Evolutionary conservation across 306 rosid genomes (phyloP), one percentile per base, ranked within the genome.

Genomic region (Crotalaria pallida): DNA sequence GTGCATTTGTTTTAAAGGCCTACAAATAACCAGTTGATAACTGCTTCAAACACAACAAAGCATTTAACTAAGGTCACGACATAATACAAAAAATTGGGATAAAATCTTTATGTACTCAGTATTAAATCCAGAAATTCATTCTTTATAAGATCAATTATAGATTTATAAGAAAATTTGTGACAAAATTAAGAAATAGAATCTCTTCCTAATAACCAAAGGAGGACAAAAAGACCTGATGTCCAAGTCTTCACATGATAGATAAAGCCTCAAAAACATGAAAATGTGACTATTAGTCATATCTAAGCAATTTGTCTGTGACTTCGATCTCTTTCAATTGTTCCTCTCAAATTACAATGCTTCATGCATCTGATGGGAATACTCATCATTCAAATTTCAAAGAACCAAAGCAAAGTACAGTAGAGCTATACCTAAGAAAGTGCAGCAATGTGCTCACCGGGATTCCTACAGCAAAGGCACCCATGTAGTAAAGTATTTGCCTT

Each of bases 401-500:
- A 85, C 60, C 57, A 65, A 76, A 72, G 72, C 67, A 81, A 76
- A 84, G 82, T 80, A 80, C 75, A 83, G 77, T 84, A 75, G 92
- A 88, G 80, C 84, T 81, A 86, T 90, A 91, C 96, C 96, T 86
- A 89, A 79, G 79, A 88, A 90, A 90, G 69, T 82, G 92, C 85
- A 85, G 89, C 94, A 78, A 83, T 84, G 83, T 88, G 91, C 99
- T 91, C 99, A 94, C 97, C 99, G 97, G 91, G 85, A 94, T 94
- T 85, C 97, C 97, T 58, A 81, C 88, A 87, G 91, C 97, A 80
- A 94, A 94, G 85, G 60, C 95, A 74, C 92, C 88, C 79, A 94
- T 75, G 91, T 91, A 87, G 88, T 94, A 94, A 11, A 94, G 91
- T 38, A 94, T 84, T 69, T 94, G 97, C 86, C 77, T 94, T 4